Evolutionary conservation across 225 moss, liverwort and hornwort genomes (phyloP).

Genomic region (Polytrichum formosum): DNA sequence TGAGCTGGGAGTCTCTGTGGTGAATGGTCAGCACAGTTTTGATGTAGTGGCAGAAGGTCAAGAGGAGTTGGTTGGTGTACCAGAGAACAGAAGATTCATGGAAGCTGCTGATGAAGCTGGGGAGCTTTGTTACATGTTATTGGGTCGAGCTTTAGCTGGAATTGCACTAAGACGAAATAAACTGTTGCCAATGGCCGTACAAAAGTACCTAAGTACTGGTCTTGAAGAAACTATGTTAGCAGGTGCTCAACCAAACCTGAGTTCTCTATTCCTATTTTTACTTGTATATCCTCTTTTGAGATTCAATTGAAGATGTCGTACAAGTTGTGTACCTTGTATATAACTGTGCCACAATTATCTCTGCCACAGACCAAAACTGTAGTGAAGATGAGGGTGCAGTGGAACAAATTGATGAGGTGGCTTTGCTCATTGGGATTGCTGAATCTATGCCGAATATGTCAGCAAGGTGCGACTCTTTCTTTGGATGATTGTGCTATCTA

Average conservation of each 20-base stretch:
- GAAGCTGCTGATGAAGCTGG: slow-evolving; percentile 61
- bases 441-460: slow-evolving; percentile 50
- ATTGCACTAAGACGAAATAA: slow-evolving; percentile 14
- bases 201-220: slow-evolving; percentile 35
- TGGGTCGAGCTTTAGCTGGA: slow-evolving; percentile 43
- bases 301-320: too few species aligned
- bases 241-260: slow-evolving; percentile 21
- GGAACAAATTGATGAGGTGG: slow-evolving; percentile 28
- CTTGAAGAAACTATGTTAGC: slow-evolving; percentile 17
- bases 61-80: slow-evolving; percentile 8
- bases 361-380: slow-evolving; percentile 17
- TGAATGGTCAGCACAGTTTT: slow-evolving; percentile 1
- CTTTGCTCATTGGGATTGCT: slow-evolving; percentile 36
- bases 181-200: slow-evolving; percentile 23
- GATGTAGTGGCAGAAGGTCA: neutral
- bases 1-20: neutral
- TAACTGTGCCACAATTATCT: too few species aligned
- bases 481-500: neutral
- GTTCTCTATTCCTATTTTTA: neutral
- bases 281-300: neutral
- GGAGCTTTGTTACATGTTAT: slow-evolving; percentile 33
- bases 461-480: slow-evolving; percentile 24
- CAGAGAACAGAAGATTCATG: slow-evolving; percentile 18
- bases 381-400: slow-evolving; percentile 1
- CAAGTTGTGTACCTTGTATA: too few species aligned